Base-by-base conservation (phyloP, 2,329 filamentous ascomycete genomes). In the Penicillium concentricum region DNA sequence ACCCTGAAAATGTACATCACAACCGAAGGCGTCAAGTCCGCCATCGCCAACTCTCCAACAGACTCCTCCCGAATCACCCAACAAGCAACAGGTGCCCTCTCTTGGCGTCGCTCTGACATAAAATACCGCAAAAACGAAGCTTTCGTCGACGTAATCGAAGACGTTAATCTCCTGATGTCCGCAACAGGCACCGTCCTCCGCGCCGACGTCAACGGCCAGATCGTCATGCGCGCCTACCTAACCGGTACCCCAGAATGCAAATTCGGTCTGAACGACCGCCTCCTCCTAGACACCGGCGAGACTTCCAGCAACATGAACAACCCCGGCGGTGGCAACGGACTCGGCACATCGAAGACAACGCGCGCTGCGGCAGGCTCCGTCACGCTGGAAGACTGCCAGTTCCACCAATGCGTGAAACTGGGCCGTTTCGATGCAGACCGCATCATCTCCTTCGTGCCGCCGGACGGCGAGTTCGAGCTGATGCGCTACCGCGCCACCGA, bases 1-100 rank as follows among this genome's bases (percentile, higher is more conserved):
- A 97, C 94, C 16, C 82, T 99, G 68, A 99, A 99, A 79, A 97
- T 97, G 93, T 99, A 99, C 82, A 99, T 99, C 71, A 99, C 95
- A 42, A 99, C 94, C 35, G 94, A 99, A 79, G 94, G 94, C 57
- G 93, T 99, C 78, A 97, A 97, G 77, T 95, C 92, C 32, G 92
- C 76, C 34, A 78, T 79, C 56, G 65, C 87, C 84, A 64, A 88
- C 87, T 78, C 76, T 73, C 73, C 69, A 43, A 91, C 96, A 73
- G 93, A 99, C 75, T 97, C 93, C 49, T 93, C 92, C 65, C 94
- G 93, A 74, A 99, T 99, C 76, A 99, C 94, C 26, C 97, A 97
- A 92, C 94, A 99, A 80, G 95, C 94, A 13, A 99, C 94, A 0
- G 94, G 95, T 39, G 94, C 94, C 5, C 83, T 97, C 41, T 97